A percentile compares a stretch with the other conserved stretches of the same genome.
Evolutionary conservation across 1,284 basidiomycete genomes (phyloP).

Genomic region (Heliocybe sulcata): DNA sequence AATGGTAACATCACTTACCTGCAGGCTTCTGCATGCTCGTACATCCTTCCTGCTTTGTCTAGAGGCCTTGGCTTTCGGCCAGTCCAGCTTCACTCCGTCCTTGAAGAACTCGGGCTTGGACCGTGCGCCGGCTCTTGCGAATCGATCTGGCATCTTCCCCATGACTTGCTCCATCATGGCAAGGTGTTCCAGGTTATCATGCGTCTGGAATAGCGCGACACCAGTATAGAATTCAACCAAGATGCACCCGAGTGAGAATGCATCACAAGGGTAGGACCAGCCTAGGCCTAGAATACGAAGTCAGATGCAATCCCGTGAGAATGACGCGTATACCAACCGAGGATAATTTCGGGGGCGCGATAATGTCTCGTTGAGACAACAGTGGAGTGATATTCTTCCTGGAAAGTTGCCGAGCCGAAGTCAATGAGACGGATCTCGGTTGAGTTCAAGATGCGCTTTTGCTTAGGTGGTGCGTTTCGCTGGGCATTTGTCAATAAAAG

Average conservation of each 20-base stretch:
- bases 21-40: slow-evolving; percentile 73
- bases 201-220: slow-evolving; percentile 96
- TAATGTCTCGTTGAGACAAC: slow-evolving; percentile 99
- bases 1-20: slow-evolving; percentile 32
- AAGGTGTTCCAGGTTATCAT: slow-evolving; percentile 97
- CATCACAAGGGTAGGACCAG: slow-evolving; percentile 98
- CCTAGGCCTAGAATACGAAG: slow-evolving; percentile 63
- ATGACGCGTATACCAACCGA: slow-evolving; percentile 51
- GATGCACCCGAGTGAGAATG: slow-evolving; percentile 98
- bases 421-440: slow-evolving; percentile 97
- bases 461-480: slow-evolving; percentile 53
- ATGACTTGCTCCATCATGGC: slow-evolving; percentile 99
- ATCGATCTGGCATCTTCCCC: slow-evolving; percentile 90
- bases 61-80: slow-evolving; percentile 83
- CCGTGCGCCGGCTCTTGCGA: slow-evolving; percentile 63
- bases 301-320: slow-evolving; percentile 10
- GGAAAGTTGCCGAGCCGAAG: slow-evolving; percentile 97
- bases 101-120: slow-evolving; percentile 93
- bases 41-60: slow-evolving; percentile 95
- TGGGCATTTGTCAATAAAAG: slow-evolving; percentile 20
- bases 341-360: slow-evolving; percentile 97
- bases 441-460: slow-evolving; percentile 73
- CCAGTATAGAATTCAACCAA: slow-evolving; percentile 99
- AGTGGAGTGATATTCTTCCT: slow-evolving; percentile 96
- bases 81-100: slow-evolving; percentile 78